Percentiles rank a stretch among this genome's conserved stretches.
These are phyloP conservation scores for Hyphopichia buzzinii DNA, from an alignment of 1,139 yeast genomes.

Conservation along the genomic window DNA sequence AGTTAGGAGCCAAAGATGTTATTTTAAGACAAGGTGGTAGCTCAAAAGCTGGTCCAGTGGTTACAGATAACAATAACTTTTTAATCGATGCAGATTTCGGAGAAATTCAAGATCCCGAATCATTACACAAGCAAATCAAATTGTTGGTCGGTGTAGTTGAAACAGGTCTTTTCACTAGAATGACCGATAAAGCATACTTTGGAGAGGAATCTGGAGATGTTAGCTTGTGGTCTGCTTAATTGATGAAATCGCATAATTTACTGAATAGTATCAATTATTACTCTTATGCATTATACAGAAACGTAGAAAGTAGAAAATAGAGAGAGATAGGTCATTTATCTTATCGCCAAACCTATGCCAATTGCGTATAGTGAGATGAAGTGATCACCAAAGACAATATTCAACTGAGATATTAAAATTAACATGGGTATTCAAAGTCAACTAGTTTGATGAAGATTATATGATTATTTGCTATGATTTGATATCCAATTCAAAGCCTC, in stretches of 20 bases:
- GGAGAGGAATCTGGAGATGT: slow-evolving; percentile 80
- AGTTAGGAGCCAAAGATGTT: slow-evolving; percentile 66
- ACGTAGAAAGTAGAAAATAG: slow-evolving; percentile 4
- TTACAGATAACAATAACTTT: slow-evolving; percentile 94
- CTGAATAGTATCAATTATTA: too few relatives aligned
- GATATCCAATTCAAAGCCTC: slow-evolving; percentile 78
- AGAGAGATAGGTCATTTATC: slow-evolving; percentile 3
- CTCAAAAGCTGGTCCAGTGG: slow-evolving; percentile 97
- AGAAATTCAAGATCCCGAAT: slow-evolving; percentile 56
- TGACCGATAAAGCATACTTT: slow-evolving; percentile 81
- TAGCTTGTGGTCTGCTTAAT: slow-evolving; percentile 4
- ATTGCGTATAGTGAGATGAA: too few relatives aligned
- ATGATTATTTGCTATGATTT: slow-evolving; percentile 49
- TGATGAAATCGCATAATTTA: too few relatives aligned
- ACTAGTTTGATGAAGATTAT: too few relatives aligned
- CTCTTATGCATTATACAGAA: neutral
- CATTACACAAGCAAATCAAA: slow-evolving; percentile 66
- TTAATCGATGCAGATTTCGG: slow-evolving; percentile 95
- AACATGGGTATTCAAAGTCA: too few relatives aligned
- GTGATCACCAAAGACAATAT: too few relatives aligned
- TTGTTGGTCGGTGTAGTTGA: slow-evolving; percentile 91
- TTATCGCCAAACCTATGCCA: too few relatives aligned
- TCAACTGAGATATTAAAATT: too few relatives aligned
- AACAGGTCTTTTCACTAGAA: slow-evolving; percentile 78
- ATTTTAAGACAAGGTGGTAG: slow-evolving; percentile 80